Base-by-base conservation (phyloP, 768 basidiomycete genomes). In the Boletales sp. region DNA sequence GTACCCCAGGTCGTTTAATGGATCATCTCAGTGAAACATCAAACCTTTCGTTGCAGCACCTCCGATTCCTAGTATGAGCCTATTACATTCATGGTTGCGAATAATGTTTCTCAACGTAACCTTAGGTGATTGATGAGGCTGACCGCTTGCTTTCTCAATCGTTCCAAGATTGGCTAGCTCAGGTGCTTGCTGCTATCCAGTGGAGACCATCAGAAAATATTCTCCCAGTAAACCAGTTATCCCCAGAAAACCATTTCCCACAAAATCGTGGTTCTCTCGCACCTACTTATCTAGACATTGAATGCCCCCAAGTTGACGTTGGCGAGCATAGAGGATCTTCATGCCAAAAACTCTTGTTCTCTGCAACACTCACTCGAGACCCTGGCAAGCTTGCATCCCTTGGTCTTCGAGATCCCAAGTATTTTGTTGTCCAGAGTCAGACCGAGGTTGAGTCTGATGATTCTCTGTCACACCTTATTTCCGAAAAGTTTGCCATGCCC, bases 281-380 rank as follows among this genome's bases (percentile, higher is more conserved):
- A 0, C 88, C 90, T 2, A 71, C 79, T 8, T 82, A 81, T 64
- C 66, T 80, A 10, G 72, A 68, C 50, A 30, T 33, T 4, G 49
- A 55, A 30, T 57, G 69, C 43, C 52, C 73, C 31, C 70, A 72
- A 4, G 73, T 77, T 4, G 83, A 84, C 48, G 55, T 82, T 35
- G 76, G 79, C 44, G 89, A 89, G 61, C 65, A 60, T 41, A 81
- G 72, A 59, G 72, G 73, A 37, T 67, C 80, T 5, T 87, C 87
- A 6, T 96, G 94, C 58, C 95, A 97, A 65, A 98, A 97, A 63
- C 76, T 99, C 4, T 74, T 99, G 8, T 96, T 99, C 72, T 96
- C 94, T 10, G 96, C 96, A 0, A 99, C 96, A 0, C 78, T 98
- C 30, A 96, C 94, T 0, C 81, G 86, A 9, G 94, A 98, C 70